Percentiles rank a stretch among this genome's conserved stretches.
These are phyloP conservation scores for Fennellomyces sp. DNA, from an alignment of 371 early-diverging fungal genomes.

Conservation along the genomic window DNA sequence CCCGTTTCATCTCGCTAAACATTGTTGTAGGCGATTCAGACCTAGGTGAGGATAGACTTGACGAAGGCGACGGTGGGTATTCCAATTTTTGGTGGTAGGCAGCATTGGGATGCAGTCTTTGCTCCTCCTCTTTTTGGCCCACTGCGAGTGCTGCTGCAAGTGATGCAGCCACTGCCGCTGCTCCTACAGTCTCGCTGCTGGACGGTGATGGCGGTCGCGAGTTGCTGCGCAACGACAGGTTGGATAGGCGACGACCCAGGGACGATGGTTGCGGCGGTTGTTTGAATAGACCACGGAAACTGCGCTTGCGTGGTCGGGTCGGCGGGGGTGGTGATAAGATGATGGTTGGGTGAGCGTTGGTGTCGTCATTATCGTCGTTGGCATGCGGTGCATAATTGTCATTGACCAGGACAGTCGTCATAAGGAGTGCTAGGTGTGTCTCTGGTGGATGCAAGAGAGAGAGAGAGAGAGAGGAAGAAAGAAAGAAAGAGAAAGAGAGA, in stretches of 20 bases:
- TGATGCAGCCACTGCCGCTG: slow-evolving; percentile 22
- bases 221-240: slow-evolving; percentile 12
- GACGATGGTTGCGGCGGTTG: slow-evolving; percentile 5
- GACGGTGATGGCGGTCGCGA: slow-evolving; percentile 21
- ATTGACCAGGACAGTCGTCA: neutral
- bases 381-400: neutral
- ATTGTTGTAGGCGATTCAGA: slow-evolving; percentile 17
- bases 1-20: slow-evolving; percentile 24
- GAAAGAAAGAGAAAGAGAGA: neutral
- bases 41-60: slow-evolving; percentile 11
- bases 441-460: neutral
- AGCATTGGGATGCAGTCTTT: slow-evolving; percentile 20
- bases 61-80: slow-evolving; percentile 13
- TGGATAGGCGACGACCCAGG: slow-evolving; percentile 14
- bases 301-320: slow-evolving; percentile 16
- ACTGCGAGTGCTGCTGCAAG: slow-evolving; percentile 21
- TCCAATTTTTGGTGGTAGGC: slow-evolving; percentile 8
- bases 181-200: slow-evolving; percentile 13
- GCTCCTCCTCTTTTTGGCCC: slow-evolving; percentile 4
- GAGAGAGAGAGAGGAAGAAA: neutral
- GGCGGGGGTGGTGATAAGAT: slow-evolving; percentile 22
- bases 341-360: slow-evolving; percentile 18
- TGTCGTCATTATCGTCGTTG: neutral
- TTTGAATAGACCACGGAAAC: slow-evolving; percentile 16
- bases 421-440: neutral